Percentiles rank a stretch among this genome's conserved stretches.
These are phyloP conservation scores for Hemileia vastatrix DNA, from an alignment of 1,284 basidiomycete species.

Conservation along the genomic window DNA sequence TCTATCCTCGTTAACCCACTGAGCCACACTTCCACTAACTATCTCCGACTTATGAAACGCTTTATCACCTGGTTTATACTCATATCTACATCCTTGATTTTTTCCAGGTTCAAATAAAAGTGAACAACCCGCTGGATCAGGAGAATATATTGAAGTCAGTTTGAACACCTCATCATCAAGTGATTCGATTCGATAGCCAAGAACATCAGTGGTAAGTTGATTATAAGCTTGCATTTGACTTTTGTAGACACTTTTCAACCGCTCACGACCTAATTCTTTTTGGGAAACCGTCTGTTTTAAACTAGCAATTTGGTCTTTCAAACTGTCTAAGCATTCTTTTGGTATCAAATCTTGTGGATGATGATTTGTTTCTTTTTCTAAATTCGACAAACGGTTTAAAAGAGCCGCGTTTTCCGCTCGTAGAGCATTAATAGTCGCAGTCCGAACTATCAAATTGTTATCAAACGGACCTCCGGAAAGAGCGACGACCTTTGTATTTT, in stretches of 20 bases:
- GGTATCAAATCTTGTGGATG: conserved; percentile 3
- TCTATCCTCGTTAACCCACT: conserved; percentile 9
- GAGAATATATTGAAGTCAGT: conserved; percentile 8
- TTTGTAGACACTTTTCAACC: conserved; percentile 10
- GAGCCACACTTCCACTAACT: conserved; percentile 7
- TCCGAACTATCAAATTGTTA: conserved; percentile 9
- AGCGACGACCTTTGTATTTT: conserved; percentile 9
- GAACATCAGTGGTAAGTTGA: conserved; percentile 15
- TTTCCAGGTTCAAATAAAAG: conserved; percentile 17
- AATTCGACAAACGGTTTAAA: conserved; percentile 7
- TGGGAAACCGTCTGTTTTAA: conserved; percentile 5
- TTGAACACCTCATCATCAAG: conserved; percentile 13
- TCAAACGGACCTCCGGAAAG: conserved; percentile 10
- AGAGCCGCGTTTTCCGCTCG: conserved; percentile 9
- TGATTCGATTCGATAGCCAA: conserved; percentile 21
- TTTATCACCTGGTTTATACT: conserved; percentile 13
- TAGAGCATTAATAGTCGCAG: conserved; percentile 6
- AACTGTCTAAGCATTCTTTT: conserved; percentile 7
- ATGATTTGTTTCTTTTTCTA: conserved; percentile 9
- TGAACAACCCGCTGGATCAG: conserved; percentile 2
- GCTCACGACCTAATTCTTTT: conserved; percentile 4
- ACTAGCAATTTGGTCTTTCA: not conserved
- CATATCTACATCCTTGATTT: conserved; percentile 6
- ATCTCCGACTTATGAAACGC: conserved; percentile 16
- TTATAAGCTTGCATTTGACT: conserved; percentile 9